Evolutionary conservation across 2,329 filamentous ascomycete genomes (phyloP), one percentile per base, ranked within the genome.

Genomic region (Monilinia polystroma): DNA sequence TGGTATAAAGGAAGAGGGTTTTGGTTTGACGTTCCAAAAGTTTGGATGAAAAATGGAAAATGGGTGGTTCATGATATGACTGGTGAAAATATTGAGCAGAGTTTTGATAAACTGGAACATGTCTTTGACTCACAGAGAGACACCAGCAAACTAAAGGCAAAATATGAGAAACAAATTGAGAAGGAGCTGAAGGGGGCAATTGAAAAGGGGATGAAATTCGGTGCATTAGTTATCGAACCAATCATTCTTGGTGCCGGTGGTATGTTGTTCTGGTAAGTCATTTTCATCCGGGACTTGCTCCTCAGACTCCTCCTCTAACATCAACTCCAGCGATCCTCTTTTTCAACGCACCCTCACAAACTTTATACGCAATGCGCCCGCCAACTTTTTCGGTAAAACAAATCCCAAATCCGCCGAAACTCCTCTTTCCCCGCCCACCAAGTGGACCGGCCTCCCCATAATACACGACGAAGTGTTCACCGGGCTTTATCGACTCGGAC

Each of bases 391-490:
- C 67, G 70, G 18, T 65, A 47, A n/a, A 26, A 18, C 14, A 23
- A 52, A 49, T 26, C 2, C n/a, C 35, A 0, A n/a, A 16, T 10
- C 63, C 18, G 49, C 63, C n/a, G 26, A 18, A 64, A 11, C 41
- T 63, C 7, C 71, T 73, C 45, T 59, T 72, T 45, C 62, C 72
- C 43, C 73, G 72, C 11, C 55, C n/a, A 53, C 11, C 10, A 18
- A 43, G 16, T 96, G 92, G 92, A 81, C 82, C 1, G 91, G 92
- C 2, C 83, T 96, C 4, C 92, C 92, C 0, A 80, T 96, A 51
- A 82, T 96, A 71, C 92, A 92, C 70, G 92, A 96, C 75, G 92
- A 96, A 75, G 92, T 96, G 47, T 96, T 96, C 78, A 94, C 91
- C 0, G 92, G 92, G 1, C 81, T 96, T 5, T 93, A 93, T 76